A percentile compares a stretch with the other conserved stretches of the same genome.
phyloP scores from a whole-genome alignment of 805 yeast genomes.

The Saccharomyces paradoxus region DNA sequence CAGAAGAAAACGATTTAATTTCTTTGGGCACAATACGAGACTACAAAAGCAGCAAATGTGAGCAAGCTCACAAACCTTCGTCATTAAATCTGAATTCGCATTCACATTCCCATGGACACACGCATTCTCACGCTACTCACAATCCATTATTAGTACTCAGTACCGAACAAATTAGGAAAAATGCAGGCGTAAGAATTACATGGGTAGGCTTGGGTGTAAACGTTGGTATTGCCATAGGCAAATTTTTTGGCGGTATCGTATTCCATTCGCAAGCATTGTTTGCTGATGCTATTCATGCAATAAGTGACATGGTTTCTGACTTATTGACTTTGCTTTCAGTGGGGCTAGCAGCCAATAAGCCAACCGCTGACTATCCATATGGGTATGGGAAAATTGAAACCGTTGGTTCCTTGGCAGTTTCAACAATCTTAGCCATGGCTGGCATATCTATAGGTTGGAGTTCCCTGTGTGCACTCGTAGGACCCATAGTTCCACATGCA shows the following conservation, averaged over 20 bases:
- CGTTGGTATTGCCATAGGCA: slow-evolving; percentile 73
- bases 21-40: slow-evolving; percentile 29
- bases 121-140: slow-evolving; percentile 15
- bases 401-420: slow-evolving; percentile 81
- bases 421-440: slow-evolving; percentile 72
- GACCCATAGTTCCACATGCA: slow-evolving; percentile 56
- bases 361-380: slow-evolving; percentile 58
- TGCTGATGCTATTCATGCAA: slow-evolving; percentile 92
- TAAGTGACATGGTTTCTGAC: slow-evolving; percentile 84
- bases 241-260: slow-evolving; percentile 77
- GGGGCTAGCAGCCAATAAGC: slow-evolving; percentile 56
- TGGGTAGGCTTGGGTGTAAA: slow-evolving; percentile 81
- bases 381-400: slow-evolving; percentile 94
- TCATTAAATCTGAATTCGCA: slow-evolving; percentile 4
- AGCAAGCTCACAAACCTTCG: not conserved
- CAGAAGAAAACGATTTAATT: slow-evolving; percentile 35
- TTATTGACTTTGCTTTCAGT: slow-evolving; percentile 84
- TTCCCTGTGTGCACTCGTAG: slow-evolving; percentile 58
- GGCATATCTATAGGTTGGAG: slow-evolving; percentile 88
- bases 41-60: slow-evolving; percentile 33
- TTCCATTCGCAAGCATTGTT: slow-evolving; percentile 90
- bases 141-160: slow-evolving; percentile 31
- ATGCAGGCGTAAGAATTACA: slow-evolving; percentile 86
- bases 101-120: slow-evolving; percentile 16
- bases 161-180: slow-evolving; percentile 40